Conservation (phyloP, 208 protist genomes). For the Leishmania mexicana region DNA sequence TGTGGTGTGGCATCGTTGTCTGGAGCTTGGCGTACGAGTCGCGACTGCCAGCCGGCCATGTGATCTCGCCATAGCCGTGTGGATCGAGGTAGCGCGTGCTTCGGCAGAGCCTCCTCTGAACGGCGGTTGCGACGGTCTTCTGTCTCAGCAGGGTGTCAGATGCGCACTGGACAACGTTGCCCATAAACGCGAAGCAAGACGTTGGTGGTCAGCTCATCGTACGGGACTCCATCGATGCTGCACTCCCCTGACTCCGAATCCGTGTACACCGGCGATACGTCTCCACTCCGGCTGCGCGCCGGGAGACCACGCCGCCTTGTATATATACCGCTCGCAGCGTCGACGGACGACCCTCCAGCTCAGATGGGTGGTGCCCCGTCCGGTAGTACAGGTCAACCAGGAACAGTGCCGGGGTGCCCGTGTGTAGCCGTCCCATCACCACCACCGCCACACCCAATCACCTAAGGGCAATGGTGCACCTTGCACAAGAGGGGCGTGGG, state of each 20-base stretch:
- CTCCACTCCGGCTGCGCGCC: not conserved
- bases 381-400: not conserved
- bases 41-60: conserved; percentile 40
- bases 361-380: not conserved
- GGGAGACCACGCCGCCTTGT: not conserved
- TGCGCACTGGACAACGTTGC: conserved; percentile 33
- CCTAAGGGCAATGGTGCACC: not conserved
- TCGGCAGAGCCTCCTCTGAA: conserved; percentile 15
- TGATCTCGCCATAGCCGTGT: conserved; percentile 39
- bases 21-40: conserved; percentile 41
- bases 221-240: conserved; percentile 31
- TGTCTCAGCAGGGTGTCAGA: conserved; percentile 4
- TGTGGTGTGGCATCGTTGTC: conserved; percentile 24
- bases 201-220: conserved; percentile 17
- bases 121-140: not conserved
- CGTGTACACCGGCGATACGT: conserved; percentile 11
- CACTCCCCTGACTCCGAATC: conserved; percentile 29
- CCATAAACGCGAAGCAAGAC: conserved; percentile 26
- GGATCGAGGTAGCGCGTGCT: conserved; percentile 21
- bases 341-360: not conserved
- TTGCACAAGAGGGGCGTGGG: not conserved
- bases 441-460: not conserved
- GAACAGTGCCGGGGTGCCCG: not conserved
- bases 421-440: not conserved
- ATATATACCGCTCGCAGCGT: not conserved